Base-by-base conservation (phyloP, 768 basidiomycete genomes). In the Strobilomyces echinocephalus region DNA sequence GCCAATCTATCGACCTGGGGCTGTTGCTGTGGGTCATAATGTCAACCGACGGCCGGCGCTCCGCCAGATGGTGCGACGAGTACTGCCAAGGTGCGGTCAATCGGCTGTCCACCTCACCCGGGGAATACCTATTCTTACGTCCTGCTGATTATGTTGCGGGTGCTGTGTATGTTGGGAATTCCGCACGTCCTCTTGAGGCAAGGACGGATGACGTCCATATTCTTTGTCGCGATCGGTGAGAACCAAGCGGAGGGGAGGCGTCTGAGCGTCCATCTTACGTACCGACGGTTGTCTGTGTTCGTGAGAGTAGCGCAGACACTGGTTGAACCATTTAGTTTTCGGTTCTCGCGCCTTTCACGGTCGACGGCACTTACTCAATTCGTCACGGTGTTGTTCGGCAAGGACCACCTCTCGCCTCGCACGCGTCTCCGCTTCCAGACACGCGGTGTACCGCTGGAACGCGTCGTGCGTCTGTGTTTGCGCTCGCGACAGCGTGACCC, bases 401-500 rank as follows among this genome's bases (percentile, higher is more conserved):
- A 80, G 72, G 7, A 67, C 67, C 11, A 88, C 82, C 54, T 83
- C 81, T 59, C 81, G 79, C 60, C 82, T 76, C 45, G 86, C 85
- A 65, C 83, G 82, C 40, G 75, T 73, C 63, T 89, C 87, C 11
- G 79, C 71, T 61, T 88, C 85, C 16, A 88, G 73, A 68, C 82
- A 86, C 11, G 80, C 75, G 11, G 81, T 87, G 61, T 88, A 88
- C 47, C 80, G 73, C 64, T 82, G 75, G 61, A 87, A 85, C 4
- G 85, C 79, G 40, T 87, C 86, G 60, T 87, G 84, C 0, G 85
- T 83, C 46, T 87, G 85, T 62, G 84, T 81, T 62, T 85, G 84
- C 20, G 84, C 83, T 41, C 84, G 78, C 41, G 76, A 61, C n/a
- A 87, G 72, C 5, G 82, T 74, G 44, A 75, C 74, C 31, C 85